phyloP scores from a whole-genome alignment of 1,284 basidiomycete species.

The Porodaedalea pini region DNA sequence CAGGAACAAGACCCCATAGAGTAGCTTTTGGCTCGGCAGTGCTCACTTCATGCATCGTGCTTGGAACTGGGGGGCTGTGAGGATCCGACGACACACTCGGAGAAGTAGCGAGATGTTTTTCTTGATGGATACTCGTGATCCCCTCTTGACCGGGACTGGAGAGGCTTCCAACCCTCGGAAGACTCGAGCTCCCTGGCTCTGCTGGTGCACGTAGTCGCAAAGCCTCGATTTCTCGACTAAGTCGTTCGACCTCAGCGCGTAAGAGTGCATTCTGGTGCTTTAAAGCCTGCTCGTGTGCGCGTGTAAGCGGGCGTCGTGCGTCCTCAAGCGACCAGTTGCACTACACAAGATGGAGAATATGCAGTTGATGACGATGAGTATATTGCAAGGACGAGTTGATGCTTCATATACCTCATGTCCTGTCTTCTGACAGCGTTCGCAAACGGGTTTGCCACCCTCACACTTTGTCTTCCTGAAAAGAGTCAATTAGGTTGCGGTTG shows the following conservation, averaged over 20 bases:
- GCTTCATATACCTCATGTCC: conserved; percentile 17
- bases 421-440: conserved; percentile 19
- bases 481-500: not conserved
- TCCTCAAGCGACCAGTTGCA: conserved; percentile 19
- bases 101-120: not conserved
- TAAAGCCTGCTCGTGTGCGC: conserved; percentile 19
- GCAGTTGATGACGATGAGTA: not conserved
- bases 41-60: not conserved
- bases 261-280: conserved; percentile 18
- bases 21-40: not conserved
- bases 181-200: not conserved
- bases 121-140: not conserved
- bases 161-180: not conserved
- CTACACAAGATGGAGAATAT: not conserved
- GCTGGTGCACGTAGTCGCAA: not conserved
- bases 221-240: conserved; percentile 5
- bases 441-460: conserved; percentile 15
- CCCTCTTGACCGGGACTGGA: not conserved
- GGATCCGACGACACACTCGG: not conserved
- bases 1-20: not conserved
- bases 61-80: not conserved
- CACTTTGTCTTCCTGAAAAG: conserved; percentile 16
- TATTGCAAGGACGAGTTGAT: not conserved
- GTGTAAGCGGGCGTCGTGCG: conserved; percentile 15
- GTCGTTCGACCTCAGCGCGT: conserved; percentile 15